Base-by-base conservation (phyloP, 306 rosid species). In the Prunus salicina region DNA sequence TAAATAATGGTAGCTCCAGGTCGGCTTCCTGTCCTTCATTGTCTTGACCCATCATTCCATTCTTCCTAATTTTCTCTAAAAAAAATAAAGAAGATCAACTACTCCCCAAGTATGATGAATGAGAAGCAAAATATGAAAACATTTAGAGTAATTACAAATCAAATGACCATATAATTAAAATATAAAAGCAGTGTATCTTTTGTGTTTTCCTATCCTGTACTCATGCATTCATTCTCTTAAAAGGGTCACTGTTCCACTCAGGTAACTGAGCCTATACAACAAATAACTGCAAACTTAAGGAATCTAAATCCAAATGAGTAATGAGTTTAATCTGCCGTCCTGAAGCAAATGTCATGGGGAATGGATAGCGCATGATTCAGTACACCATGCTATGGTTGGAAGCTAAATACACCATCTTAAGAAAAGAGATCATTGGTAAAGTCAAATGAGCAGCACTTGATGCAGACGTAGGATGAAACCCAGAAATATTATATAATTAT, bases 1-100 rank as follows among this genome's bases (percentile, higher is more conserved):
- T 80, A 58, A 85, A 69, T 41, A 81, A 25, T 5, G 84, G 84
- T 12, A 88, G 82, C 22, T 83, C 91, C 24, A 81, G 49, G 71
- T 81, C 84, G 8, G 79, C 83, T 11, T 41, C 15, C 20, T 62
- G 60, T 32, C 34, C 53, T 25, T 76, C 73, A 4, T 47, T 50
- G 18, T 50, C 45, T 25, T 73, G 67, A 73, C 38, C 38, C 13
- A 18, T 24, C 4, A 24, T 53, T 41, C 25, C 73, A 63, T 72
- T 10, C 3, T 20, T 61, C 45, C 46, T 28, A 46, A 47, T 73
- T 14, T 58, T 46, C n/a, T 57, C 75, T 63, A 25, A 38, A 56
- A 56, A 22, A 64, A 30, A 34, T 28, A n/a, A 34, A 71, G 45
- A 25, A 57, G 19, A 64, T 45, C 27, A 68, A n/a, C 25, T n/a